Percentiles rank a stretch among this genome's conserved stretches.
Evolutionary conservation across 2,329 filamentous ascomycete genomes (phyloP).

Genomic region (Exophiala mesophila): DNA sequence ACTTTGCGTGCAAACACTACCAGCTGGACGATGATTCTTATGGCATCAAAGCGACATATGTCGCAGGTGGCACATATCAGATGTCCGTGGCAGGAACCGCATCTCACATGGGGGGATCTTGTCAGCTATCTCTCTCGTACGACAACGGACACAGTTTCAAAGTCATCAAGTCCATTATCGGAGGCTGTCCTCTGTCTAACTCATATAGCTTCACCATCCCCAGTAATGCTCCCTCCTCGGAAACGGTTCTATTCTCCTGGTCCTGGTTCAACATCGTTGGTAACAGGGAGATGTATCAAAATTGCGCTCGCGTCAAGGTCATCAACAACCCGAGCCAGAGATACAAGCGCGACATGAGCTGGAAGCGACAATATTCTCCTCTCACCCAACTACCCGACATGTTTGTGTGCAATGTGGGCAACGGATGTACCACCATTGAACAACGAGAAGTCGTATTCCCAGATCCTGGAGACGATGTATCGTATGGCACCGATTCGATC

Average conservation of each 20-base stretch:
- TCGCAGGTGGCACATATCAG: constrained; percentile 57
- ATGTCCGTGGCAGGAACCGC: constrained; percentile 61
- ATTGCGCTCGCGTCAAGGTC: constrained; percentile 69
- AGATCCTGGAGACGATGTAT: constrained; percentile 56
- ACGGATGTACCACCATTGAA: constrained; percentile 56
- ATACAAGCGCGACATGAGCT: constrained; percentile 13
- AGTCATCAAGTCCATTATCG: constrained; percentile 61
- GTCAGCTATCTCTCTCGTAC: constrained; percentile 70
- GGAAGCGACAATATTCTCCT: constrained; percentile 18
- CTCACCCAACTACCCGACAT: constrained; percentile 60
- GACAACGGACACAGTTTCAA: constrained; percentile 66
- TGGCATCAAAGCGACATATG: constrained; percentile 55
- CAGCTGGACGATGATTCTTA: constrained; percentile 42
- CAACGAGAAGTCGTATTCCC: constrained; percentile 58
- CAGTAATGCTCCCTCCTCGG: constrained; percentile 51
- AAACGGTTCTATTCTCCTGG: constrained; percentile 67
- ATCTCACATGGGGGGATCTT: constrained; percentile 65
- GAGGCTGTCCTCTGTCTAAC: constrained; percentile 49
- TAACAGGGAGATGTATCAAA: constrained; percentile 84
- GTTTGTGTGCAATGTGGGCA: constrained; percentile 65
- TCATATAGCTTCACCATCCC: constrained; percentile 65
- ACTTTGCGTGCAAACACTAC: constrained; percentile 75
- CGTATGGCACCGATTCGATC: constrained; percentile 30
- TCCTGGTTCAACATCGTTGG: constrained; percentile 72
- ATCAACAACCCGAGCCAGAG: constrained; percentile 24